A percentile compares a stretch with the other conserved stretches of the same genome.
Conservation (phyloP, 768 basidiomycete species). For the Exsudoporus frostii region DNA sequence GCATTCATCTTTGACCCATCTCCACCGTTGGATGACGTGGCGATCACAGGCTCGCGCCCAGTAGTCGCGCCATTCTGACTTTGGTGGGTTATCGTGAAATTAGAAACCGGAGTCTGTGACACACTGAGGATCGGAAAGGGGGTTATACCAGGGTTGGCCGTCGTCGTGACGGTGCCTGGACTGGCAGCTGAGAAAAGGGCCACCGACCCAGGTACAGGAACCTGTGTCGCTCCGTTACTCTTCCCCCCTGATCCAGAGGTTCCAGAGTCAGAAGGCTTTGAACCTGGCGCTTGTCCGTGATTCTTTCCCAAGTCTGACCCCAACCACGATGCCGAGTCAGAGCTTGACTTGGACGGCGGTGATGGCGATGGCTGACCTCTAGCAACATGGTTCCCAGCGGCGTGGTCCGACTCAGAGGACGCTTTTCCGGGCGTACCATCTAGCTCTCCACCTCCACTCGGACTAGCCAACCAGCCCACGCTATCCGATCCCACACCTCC, state of each 20-base stretch:
- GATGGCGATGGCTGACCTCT: not conserved
- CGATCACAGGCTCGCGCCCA: not conserved
- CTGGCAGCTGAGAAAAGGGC: not conserved
- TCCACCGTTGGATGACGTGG: not conserved
- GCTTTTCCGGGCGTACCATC: conserved; percentile 2
- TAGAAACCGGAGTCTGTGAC: not conserved
- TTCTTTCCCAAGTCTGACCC: conserved; percentile 3
- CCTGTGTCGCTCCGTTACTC: not conserved
- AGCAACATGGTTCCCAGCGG: not conserved
- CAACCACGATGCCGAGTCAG: not conserved
- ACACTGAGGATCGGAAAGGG: conserved; percentile 24
- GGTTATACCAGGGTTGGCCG: not conserved
- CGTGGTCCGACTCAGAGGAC: conserved; percentile 2
- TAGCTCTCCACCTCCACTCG: not conserved
- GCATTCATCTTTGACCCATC: conserved; percentile 8
- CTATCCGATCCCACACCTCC: conserved; percentile 3
- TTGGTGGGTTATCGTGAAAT: not conserved
- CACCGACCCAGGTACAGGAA: not conserved
- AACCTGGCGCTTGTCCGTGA: not conserved
- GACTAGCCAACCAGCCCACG: conserved; percentile 17
- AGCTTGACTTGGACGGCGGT: not conserved
- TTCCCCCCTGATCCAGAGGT: not conserved
- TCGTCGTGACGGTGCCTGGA: not conserved
- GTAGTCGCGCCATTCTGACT: not conserved
- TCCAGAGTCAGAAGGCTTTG: not conserved